Percentiles rank a stretch among this genome's conserved stretches.
Evolutionary conservation across 192 early-diverging fungal species (phyloP).

Genomic region (Geranomyces variabilis): DNA sequence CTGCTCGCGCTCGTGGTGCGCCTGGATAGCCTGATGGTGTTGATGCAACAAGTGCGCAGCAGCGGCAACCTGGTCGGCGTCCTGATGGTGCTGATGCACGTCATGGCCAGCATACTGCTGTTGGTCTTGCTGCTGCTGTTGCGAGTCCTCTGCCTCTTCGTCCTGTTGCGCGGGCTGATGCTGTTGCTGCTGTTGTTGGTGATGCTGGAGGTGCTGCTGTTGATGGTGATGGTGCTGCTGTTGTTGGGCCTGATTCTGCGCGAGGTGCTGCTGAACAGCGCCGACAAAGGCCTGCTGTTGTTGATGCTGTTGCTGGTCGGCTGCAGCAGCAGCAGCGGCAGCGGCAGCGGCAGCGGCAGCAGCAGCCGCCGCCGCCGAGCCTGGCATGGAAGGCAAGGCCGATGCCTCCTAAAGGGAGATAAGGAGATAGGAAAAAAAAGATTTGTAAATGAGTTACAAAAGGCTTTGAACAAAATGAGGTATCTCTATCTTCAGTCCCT

Average conservation of each 20-base stretch:
- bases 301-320: not conserved
- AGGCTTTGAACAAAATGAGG: too few species aligned
- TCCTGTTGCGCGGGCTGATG: not conserved
- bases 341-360: not conserved
- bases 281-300: too few species aligned
- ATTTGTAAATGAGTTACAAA: not conserved
- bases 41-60: not conserved
- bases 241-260: not conserved
- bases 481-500: too few species aligned
- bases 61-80: not conserved
- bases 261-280: slow-evolving; percentile 5
- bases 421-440: not conserved
- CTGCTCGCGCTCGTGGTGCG: not conserved
- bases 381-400: not conserved
- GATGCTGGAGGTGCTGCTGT: too few species aligned
- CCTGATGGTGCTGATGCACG: not conserved
- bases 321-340: not conserved
- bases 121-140: not conserved
- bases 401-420: not conserved
- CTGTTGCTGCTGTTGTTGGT: not conserved
- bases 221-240: not conserved
- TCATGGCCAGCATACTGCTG: not conserved
- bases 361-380: too few species aligned
- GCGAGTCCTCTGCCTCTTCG: not conserved
- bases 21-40: not conserved